Percentiles rank a stretch among this genome's conserved stretches.
phyloP scores from a whole-genome alignment of 176 grass and related monocot species.

The Phragmites australis region DNA sequence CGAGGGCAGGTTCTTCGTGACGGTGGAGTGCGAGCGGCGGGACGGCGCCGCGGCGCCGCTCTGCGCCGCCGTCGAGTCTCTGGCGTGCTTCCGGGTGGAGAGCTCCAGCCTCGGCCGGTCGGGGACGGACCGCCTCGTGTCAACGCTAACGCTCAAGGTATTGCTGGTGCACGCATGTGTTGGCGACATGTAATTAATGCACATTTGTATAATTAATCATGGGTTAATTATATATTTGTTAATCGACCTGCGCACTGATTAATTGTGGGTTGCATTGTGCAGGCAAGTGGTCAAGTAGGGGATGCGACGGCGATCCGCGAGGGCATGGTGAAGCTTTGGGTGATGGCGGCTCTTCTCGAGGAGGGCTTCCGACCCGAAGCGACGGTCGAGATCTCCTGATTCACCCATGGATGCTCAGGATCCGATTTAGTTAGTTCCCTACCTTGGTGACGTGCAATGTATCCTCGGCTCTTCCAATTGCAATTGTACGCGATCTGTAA shows the following conservation, averaged over 20 bases:
- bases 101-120: conserved; percentile 61
- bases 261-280: neutral
- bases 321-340: conserved; percentile 44
- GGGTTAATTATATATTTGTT: too few relatives aligned
- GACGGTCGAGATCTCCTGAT: conserved; percentile 31
- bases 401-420: neutral
- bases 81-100: conserved; percentile 65
- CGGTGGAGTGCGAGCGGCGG: conserved; percentile 59
- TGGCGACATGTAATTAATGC: too few relatives aligned
- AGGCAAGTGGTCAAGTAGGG: conserved; percentile 32
- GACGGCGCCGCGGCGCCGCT: conserved; percentile 53
- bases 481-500: too few relatives aligned
- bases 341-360: conserved; percentile 54
- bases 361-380: conserved; percentile 46
- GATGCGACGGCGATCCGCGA: conserved; percentile 28
- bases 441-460: too few relatives aligned
- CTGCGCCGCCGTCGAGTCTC: conserved; percentile 63
- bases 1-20: conserved; percentile 63
- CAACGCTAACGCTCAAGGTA: conserved; percentile 70
- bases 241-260: neutral
- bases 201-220: too few relatives aligned
- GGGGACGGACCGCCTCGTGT: conserved; percentile 43
- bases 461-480: too few relatives aligned
- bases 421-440: neutral
- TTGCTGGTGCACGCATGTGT: neutral